Conservation (phyloP, 371 early-diverging fungal genomes). For the Mucor plumbeus region DNA sequence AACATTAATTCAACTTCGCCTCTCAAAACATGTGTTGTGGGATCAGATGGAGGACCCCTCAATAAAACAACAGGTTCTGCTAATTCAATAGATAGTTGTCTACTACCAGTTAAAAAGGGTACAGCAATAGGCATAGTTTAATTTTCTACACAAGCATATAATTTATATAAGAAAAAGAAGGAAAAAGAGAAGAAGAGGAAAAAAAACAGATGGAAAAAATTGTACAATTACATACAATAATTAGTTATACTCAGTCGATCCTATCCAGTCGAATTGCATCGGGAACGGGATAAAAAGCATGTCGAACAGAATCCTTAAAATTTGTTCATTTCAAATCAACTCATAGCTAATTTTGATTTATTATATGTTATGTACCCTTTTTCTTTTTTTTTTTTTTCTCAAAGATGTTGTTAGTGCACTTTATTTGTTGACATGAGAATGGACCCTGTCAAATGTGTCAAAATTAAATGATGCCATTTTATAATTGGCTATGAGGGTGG, state of each 20-base stretch:
- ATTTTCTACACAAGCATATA: slow-evolving; percentile 1
- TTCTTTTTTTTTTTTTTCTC: background rate
- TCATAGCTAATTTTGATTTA: background rate
- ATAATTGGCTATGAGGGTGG: background rate
- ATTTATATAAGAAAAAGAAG: background rate
- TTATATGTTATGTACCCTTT: background rate
- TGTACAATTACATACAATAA: background rate
- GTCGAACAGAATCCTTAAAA: background rate
- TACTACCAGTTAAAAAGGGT: slow-evolving; percentile 31
- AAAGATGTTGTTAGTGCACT: too few relatives aligned
- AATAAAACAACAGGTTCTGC: slow-evolving; percentile 41
- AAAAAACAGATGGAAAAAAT: slow-evolving; percentile 3
- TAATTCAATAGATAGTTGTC: slow-evolving; percentile 40
- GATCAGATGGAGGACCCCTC: slow-evolving; percentile 39
- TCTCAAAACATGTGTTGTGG: slow-evolving; percentile 35
- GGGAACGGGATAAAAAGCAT: slow-evolving; percentile 11
- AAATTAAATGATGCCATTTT: background rate
- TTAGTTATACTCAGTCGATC: slow-evolving; percentile 14
- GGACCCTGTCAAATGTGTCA: slow-evolving; percentile 1
- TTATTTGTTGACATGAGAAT: background rate
- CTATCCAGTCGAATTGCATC: slow-evolving; percentile 10
- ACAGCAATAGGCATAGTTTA: slow-evolving; percentile 36
- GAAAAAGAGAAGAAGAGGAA: slow-evolving; percentile 6
- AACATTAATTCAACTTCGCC: slow-evolving; percentile 37
- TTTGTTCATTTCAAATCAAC: background rate